Percentiles rank a stretch among this genome's conserved stretches.
These are phyloP conservation scores for Dothideomycetidae sp. DNA, from an alignment of 2,329 filamentous ascomycete genomes.

Conservation along the genomic window DNA sequence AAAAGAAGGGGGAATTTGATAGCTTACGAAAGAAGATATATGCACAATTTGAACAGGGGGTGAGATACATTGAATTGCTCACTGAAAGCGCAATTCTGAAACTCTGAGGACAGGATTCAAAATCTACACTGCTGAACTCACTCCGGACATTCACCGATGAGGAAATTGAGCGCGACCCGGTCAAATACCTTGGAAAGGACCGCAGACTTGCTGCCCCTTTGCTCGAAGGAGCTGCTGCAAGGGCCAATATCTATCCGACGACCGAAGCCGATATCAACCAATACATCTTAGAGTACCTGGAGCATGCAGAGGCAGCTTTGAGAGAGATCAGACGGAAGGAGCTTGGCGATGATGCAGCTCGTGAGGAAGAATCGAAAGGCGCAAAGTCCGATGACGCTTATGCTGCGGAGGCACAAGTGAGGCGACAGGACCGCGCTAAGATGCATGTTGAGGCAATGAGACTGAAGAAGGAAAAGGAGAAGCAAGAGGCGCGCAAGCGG, in stretches of 20 bases:
- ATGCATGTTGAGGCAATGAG: constrained; percentile 46
- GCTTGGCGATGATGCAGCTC: constrained; percentile 54
- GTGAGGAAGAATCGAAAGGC: constrained; percentile 49
- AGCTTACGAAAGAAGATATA: constrained; percentile 61
- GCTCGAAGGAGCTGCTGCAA: constrained; percentile 64
- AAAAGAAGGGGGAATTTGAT: constrained; percentile 77
- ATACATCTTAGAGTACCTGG: constrained; percentile 50
- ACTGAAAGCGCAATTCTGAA: neutral
- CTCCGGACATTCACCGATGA: constrained; percentile 45
- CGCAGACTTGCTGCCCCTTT: constrained; percentile 59
- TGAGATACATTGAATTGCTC: constrained; percentile 28
- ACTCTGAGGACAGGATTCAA: constrained; percentile 45
- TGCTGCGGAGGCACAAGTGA: constrained; percentile 48
- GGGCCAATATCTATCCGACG: constrained; percentile 59
- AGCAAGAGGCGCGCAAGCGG: constrained; percentile 45
- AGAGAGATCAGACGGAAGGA: constrained; percentile 53
- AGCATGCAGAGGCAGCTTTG: constrained; percentile 54
- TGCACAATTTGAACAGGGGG: constrained; percentile 57
- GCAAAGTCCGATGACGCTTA: constrained; percentile 63
- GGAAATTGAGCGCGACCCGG: constrained; percentile 60
- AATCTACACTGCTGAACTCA: constrained; percentile 35
- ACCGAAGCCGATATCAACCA: constrained; percentile 53
- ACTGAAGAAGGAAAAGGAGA: constrained; percentile 44
- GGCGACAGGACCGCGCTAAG: constrained; percentile 46
- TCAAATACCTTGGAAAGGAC: constrained; percentile 54